phyloP scores from a whole-genome alignment of 2,329 filamentous ascomycete genomes.

The Endocalyx cinctus region DNA sequence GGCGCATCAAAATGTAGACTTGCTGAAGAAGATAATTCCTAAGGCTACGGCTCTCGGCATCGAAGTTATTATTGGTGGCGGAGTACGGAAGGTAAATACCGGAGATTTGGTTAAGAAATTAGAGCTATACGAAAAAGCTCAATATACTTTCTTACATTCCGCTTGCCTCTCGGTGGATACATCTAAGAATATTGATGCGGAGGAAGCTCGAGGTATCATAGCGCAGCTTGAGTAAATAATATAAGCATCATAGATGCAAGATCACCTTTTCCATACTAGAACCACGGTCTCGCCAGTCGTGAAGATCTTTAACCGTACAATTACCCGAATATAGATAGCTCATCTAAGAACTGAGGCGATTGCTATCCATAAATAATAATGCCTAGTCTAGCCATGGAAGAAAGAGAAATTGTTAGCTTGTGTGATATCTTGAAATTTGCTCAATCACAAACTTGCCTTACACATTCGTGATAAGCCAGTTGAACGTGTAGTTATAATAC shows the following conservation, averaged over 20 bases:
- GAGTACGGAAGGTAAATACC: constrained; percentile 41
- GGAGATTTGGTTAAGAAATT: constrained; percentile 18
- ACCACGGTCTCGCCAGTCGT: too few relatives aligned
- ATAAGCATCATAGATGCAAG: background rate
- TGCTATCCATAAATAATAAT: too few relatives aligned
- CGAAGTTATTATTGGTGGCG: constrained; percentile 50
- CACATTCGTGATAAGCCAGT: too few relatives aligned
- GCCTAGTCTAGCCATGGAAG: too few relatives aligned
- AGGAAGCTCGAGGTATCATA: constrained; percentile 24
- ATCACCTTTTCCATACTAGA: too few relatives aligned
- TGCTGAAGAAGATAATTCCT: constrained; percentile 32
- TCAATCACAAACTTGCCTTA: too few relatives aligned
- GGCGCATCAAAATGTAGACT: constrained; percentile 34
- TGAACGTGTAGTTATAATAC: too few relatives aligned
- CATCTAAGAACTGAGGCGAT: too few relatives aligned
- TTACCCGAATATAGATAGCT: too few relatives aligned
- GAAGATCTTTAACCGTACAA: too few relatives aligned
- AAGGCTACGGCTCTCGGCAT: constrained; percentile 23
- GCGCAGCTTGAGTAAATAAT: constrained; percentile 7
- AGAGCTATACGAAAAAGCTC: constrained; percentile 19
- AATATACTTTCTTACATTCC: constrained; percentile 42
- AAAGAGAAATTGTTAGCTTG: too few relatives aligned
- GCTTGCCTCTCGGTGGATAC: constrained; percentile 31
- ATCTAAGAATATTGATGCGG: constrained; percentile 18
- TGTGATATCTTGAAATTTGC: too few relatives aligned